Evolutionary conservation across 352 stramenopile genomes (phyloP).

Genomic region (Phytopythium boreale): DNA sequence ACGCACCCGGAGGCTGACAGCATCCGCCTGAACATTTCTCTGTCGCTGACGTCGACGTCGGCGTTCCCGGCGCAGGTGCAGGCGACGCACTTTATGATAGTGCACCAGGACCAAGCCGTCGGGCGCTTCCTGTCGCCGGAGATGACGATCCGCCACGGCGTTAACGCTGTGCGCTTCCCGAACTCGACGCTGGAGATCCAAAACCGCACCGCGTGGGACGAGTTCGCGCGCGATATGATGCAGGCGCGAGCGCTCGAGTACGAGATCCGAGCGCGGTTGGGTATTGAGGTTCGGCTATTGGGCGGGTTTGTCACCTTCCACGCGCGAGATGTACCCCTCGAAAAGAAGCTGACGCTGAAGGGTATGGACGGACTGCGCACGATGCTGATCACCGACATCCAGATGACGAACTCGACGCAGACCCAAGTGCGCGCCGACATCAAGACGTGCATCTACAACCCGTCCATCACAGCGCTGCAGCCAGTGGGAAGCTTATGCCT

Average conservation of each 20-base stretch:
- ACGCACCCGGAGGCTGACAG: conserved; percentile 25
- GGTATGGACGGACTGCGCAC: conserved; percentile 62
- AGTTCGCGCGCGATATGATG: conserved; percentile 72
- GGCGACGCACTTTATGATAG: conserved; percentile 45
- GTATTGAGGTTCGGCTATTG: conserved; percentile 50
- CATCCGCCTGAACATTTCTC: conserved; percentile 47
- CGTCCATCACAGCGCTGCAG: conserved; percentile 65
- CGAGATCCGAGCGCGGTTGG: conserved; percentile 43
- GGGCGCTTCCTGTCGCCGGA: conserved; percentile 40
- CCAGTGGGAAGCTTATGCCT: conserved; percentile 69
- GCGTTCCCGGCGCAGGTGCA: conserved; percentile 46
- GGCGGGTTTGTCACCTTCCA: conserved; percentile 48
- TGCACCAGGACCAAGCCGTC: conserved; percentile 33
- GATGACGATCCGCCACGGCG: conserved; percentile 52
- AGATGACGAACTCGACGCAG: conserved; percentile 63
- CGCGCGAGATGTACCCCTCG: conserved; percentile 36
- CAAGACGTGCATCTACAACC: conserved; percentile 80
- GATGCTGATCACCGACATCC: conserved; percentile 59
- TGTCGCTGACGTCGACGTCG: conserved; percentile 51
- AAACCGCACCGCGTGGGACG: conserved; percentile 56
- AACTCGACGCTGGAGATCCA: conserved; percentile 52
- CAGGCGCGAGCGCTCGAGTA: conserved; percentile 34
- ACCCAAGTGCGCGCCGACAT: conserved; percentile 59
- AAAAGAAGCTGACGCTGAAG: conserved; percentile 53
- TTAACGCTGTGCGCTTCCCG: conserved; percentile 42